A percentile compares a stretch with the other conserved stretches of the same genome.
These are phyloP conservation scores for Sarcomyxa edulis DNA, from an alignment of 768 basidiomycete genomes.

Conservation along the genomic window DNA sequence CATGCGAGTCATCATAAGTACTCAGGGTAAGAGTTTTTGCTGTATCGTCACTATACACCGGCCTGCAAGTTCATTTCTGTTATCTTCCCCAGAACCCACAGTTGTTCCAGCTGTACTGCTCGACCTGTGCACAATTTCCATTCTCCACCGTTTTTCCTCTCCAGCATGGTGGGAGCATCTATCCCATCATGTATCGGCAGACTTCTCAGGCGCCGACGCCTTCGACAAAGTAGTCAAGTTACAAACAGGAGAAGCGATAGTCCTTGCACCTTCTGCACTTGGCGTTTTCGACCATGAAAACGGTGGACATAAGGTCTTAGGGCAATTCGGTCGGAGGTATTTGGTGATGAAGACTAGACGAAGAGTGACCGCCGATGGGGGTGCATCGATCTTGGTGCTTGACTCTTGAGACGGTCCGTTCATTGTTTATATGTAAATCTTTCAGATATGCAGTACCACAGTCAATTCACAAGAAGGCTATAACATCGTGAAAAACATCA, in stretches of 20 bases:
- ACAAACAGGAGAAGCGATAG: conserved; percentile 68
- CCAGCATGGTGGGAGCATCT: conserved; percentile 74
- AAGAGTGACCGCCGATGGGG: conserved; percentile 60
- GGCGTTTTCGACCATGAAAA: conserved; percentile 29
- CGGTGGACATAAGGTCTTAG: conserved; percentile 18
- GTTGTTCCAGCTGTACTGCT: conserved; percentile 64
- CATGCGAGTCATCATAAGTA: conserved; percentile 70
- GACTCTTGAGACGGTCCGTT: conserved; percentile 11
- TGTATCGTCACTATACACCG: conserved; percentile 1
- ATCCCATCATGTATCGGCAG: conserved; percentile 59
- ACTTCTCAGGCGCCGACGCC: conserved; percentile 51
- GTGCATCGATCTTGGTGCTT: conserved; percentile 51
- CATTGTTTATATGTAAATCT: background rate
- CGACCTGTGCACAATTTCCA: conserved; percentile 58
- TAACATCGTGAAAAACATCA: background rate
- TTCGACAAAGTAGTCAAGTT: conserved; percentile 64
- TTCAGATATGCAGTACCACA: no score
- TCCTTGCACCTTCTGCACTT: conserved; percentile 62
- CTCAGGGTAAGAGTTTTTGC: conserved; percentile 49
- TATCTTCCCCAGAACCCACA: conserved; percentile 50
- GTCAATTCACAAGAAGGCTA: no score
- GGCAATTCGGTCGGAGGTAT: conserved; percentile 53
- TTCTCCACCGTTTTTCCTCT: conserved; percentile 74
- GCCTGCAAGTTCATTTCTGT: no score
- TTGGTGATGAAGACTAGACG: conserved; percentile 56